phyloP scores from a whole-genome alignment of 2,329 filamentous ascomycete genomes.

The Lachnellula subtilissima region DNA sequence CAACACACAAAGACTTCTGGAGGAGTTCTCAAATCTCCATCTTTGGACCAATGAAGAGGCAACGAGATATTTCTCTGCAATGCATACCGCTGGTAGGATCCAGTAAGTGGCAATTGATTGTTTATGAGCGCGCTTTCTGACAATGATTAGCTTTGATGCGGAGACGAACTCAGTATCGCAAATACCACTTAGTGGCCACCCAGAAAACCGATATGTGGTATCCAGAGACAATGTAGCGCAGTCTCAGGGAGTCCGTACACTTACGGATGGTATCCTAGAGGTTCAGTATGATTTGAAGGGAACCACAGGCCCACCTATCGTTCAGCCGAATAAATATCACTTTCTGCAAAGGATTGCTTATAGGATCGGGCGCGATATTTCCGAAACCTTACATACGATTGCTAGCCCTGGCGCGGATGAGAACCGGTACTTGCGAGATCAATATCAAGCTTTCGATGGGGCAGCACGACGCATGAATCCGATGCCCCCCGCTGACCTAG shows the following conservation, averaged over 20 bases:
- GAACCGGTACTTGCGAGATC: background rate
- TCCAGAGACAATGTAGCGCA: background rate
- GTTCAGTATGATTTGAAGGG: slow-evolving; percentile 20
- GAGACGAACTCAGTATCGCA: slow-evolving; percentile 8
- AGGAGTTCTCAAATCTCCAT: background rate
- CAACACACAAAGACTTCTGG: background rate
- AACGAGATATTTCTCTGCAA: slow-evolving; percentile 1
- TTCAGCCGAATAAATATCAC: slow-evolving; percentile 24
- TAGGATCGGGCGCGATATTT: slow-evolving; percentile 21
- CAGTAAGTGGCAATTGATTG: slow-evolving; percentile 10
- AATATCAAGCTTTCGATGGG: background rate
- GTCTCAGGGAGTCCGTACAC: slow-evolving; percentile 2
- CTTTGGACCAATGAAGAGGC: slow-evolving; percentile 6
- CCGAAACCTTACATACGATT: background rate
- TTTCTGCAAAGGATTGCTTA: slow-evolving; percentile 18
- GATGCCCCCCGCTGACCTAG: background rate
- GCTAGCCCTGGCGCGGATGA: background rate
- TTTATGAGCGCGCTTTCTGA: slow-evolving; percentile 1
- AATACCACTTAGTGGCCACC: slow-evolving; percentile 24
- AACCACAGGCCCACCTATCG: slow-evolving; percentile 16
- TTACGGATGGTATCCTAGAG: background rate
- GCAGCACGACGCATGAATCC: background rate
- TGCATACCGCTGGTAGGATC: slow-evolving; percentile 6
- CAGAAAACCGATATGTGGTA: slow-evolving; percentile 25
- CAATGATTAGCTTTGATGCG: background rate